Percentiles rank a stretch among this genome's conserved stretches.
phyloP scores from a whole-genome alignment of 2,329 filamentous ascomycete genomes.

The Xylariales sp. region DNA sequence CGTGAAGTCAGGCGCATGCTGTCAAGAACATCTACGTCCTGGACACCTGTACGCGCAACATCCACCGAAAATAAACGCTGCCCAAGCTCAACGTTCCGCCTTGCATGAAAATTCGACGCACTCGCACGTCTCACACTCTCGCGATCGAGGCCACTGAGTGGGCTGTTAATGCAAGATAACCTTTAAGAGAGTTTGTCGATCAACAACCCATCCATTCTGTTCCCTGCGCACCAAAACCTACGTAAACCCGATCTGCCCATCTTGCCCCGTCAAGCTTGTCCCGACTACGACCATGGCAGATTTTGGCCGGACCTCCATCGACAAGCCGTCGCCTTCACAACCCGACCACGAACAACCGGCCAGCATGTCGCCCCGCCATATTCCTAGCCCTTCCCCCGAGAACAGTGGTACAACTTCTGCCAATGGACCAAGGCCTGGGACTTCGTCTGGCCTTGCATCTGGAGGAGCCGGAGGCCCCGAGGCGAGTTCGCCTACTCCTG shows the following conservation, averaged over 20 bases:
- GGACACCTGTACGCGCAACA: slow-evolving; percentile 1
- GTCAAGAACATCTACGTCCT: slow-evolving; percentile 1
- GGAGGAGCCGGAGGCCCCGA: slow-evolving; percentile 27
- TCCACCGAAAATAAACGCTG: slow-evolving; percentile 4
- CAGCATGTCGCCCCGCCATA: slow-evolving; percentile 46
- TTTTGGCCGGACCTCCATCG: slow-evolving; percentile 46
- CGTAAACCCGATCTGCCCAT: slow-evolving; percentile 26
- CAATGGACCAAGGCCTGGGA: slow-evolving; percentile 37
- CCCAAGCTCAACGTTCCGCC: slow-evolving; percentile 13
- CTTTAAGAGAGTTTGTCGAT: background rate
- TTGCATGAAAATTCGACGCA: slow-evolving; percentile 29
- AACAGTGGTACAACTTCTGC: slow-evolving; percentile 37
- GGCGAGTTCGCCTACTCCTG: slow-evolving; percentile 29
- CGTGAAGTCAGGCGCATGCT: slow-evolving; percentile 7
- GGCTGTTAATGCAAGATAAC: slow-evolving; percentile 22
- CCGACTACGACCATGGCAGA: slow-evolving; percentile 46
- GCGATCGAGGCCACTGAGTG: slow-evolving; percentile 5
- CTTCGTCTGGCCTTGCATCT: slow-evolving; percentile 8
- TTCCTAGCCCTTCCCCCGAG: slow-evolving; percentile 43
- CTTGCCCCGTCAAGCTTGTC: background rate
- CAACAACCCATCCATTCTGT: background rate
- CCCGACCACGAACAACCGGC: slow-evolving; percentile 40
- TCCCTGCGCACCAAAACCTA: slow-evolving; percentile 21
- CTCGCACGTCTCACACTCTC: slow-evolving; percentile 26
- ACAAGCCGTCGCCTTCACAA: slow-evolving; percentile 41